Percentiles rank a stretch among this genome's conserved stretches.
phyloP scores from a whole-genome alignment of 1,284 basidiomycete species.

The Cerioporus squamosus region DNA sequence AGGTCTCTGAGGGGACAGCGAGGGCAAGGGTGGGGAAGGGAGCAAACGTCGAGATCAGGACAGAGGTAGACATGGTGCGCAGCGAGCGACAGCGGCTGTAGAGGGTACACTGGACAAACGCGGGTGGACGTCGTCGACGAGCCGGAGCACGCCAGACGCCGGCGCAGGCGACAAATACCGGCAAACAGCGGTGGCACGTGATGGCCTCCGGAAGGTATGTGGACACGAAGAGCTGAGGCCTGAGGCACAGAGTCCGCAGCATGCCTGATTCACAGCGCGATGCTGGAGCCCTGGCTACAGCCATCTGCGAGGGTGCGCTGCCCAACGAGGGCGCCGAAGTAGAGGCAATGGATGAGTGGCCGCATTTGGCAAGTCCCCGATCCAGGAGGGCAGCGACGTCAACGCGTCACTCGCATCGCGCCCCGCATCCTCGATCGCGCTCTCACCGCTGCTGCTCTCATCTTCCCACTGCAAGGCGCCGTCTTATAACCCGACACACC shows the following conservation, averaged over 20 bases:
- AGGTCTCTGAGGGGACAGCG: slow-evolving; percentile 54
- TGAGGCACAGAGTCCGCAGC: no score
- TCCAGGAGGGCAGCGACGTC: background rate
- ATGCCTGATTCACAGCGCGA: no score
- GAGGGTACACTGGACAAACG: background rate
- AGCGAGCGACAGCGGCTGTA: background rate
- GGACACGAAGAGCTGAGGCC: no score
- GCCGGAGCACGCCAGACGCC: slow-evolving; percentile 7
- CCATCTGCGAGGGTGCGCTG: no score
- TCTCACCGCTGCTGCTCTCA: background rate
- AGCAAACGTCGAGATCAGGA: slow-evolving; percentile 75
- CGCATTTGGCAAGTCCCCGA: no score
- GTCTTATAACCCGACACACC: background rate
- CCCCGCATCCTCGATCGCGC: slow-evolving; percentile 1
- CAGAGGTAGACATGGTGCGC: slow-evolving; percentile 47
- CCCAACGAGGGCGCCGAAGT: no score
- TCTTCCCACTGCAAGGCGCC: background rate
- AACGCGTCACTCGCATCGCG: background rate
- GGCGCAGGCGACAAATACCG: background rate
- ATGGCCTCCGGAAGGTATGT: no score
- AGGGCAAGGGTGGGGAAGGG: slow-evolving; percentile 79
- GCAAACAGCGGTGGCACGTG: no score
- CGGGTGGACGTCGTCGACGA: slow-evolving; percentile 5
- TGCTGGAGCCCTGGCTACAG: no score
- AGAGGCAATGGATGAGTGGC: no score